Conservation (phyloP, 768 basidiomycete genomes). For the Podaxis rugospora region DNA sequence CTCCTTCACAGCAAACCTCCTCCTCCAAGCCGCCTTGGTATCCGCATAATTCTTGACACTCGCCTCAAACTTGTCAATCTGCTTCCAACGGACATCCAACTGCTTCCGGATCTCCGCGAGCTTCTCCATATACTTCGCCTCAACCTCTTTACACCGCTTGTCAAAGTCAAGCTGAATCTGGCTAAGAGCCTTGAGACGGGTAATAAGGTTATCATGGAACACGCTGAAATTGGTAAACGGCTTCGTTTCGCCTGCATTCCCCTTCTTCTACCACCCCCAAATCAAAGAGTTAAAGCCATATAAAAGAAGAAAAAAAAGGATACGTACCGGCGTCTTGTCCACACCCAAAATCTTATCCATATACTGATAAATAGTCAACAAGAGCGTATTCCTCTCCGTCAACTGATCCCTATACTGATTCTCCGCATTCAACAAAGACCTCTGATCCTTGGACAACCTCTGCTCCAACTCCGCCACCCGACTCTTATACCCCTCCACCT, state of each 20-base stretch:
- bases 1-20: slow-evolving; percentile 71
- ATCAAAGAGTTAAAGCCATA: neutral
- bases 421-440: slow-evolving; percentile 65
- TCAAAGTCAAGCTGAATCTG: slow-evolving; percentile 88
- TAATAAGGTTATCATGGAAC: slow-evolving; percentile 93
- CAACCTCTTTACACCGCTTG: slow-evolving; percentile 75
- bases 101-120: slow-evolving; percentile 79
- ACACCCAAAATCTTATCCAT: slow-evolving; percentile 91
- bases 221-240: slow-evolving; percentile 91
- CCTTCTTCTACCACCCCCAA: slow-evolving; percentile 52
- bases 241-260: slow-evolving; percentile 76
- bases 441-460: slow-evolving; percentile 77
- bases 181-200: slow-evolving; percentile 77
- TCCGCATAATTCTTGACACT: slow-evolving; percentile 81
- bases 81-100: slow-evolving; percentile 83
- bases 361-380: slow-evolving; percentile 92
- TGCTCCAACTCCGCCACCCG: slow-evolving; percentile 74
- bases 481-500: slow-evolving; percentile 53
- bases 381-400: slow-evolving; percentile 87
- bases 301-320: neutral
- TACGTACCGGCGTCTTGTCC: slow-evolving; percentile 75
- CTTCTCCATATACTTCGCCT: slow-evolving; percentile 67
- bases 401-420: slow-evolving; percentile 86
- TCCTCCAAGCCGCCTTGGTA: slow-evolving; percentile 78
- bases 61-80: slow-evolving; percentile 89